phyloP scores from a whole-genome alignment of 1,284 basidiomycete species.

The Trichosporon faecale region DNA sequence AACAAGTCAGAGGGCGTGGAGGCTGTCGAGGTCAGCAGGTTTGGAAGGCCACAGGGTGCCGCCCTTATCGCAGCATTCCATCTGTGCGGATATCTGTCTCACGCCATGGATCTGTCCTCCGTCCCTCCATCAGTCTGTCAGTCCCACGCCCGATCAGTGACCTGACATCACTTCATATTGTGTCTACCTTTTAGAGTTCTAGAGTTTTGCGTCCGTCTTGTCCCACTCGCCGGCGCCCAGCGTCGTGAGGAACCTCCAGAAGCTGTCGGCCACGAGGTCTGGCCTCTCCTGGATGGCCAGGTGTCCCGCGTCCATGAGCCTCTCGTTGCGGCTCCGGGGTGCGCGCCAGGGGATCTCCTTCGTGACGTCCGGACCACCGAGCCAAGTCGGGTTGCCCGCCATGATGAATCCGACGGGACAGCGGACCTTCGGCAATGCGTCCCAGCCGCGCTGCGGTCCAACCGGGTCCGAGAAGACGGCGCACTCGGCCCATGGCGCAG shows the following conservation, averaged over 20 bases:
- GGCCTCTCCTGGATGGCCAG: slow-evolving; percentile 38
- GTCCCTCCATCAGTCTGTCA: background rate
- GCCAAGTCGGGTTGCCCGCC: slow-evolving; percentile 27
- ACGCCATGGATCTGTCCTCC: background rate
- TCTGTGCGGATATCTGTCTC: background rate
- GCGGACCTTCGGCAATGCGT: slow-evolving; percentile 33
- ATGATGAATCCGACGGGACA: slow-evolving; percentile 34
- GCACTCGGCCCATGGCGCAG: slow-evolving; percentile 40
- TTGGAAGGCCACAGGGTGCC: background rate
- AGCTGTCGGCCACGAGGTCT: slow-evolving; percentile 31
- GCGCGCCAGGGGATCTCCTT: slow-evolving; percentile 37
- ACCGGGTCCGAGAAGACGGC: slow-evolving; percentile 37
- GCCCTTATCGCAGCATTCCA: background rate
- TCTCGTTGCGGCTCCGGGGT: slow-evolving; percentile 31
- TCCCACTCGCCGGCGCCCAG: slow-evolving; percentile 13
- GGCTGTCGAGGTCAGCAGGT: too few relatives aligned
- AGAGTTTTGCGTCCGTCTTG: slow-evolving; percentile 3
- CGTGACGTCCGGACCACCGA: slow-evolving; percentile 30
- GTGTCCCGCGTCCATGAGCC: slow-evolving; percentile 35
- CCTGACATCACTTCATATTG: background rate
- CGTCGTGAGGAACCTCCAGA: slow-evolving; percentile 32
- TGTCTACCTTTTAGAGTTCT: background rate
- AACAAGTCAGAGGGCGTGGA: too few relatives aligned
- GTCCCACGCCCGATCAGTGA: background rate
- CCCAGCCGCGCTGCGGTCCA: slow-evolving; percentile 36